Conservation (phyloP, 768 basidiomycete genomes). For the Lyophyllum semitale region DNA sequence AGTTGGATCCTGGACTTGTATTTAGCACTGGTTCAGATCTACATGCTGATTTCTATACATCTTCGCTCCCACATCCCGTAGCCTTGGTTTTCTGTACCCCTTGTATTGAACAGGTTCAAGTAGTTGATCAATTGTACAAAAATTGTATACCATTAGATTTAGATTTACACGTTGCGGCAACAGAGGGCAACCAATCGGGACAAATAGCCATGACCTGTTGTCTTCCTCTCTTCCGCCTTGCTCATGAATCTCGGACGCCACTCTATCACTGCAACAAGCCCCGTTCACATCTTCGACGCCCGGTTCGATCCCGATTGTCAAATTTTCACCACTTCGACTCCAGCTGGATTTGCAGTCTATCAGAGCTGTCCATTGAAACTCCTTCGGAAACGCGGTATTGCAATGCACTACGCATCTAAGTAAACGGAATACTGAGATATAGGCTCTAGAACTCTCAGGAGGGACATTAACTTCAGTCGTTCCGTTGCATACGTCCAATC, state of each 20-base stretch:
- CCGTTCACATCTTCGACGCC: constrained; percentile 75
- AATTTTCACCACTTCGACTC: constrained; percentile 81
- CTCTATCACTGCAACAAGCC: constrained; percentile 75
- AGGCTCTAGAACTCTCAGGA: constrained; percentile 63
- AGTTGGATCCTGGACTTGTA: neutral
- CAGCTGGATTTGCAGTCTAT: constrained; percentile 84
- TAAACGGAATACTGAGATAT: neutral
- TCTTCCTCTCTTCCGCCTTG: constrained; percentile 15
- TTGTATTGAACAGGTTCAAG: constrained; percentile 12
- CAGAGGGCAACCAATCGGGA: constrained; percentile 16
- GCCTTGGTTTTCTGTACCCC: constrained; percentile 3
- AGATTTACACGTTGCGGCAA: constrained; percentile 11
- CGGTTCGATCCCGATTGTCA: constrained; percentile 78
- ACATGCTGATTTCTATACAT: constrained; percentile 9
- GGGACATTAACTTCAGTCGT: constrained; percentile 79
- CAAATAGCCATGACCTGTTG: constrained; percentile 19
- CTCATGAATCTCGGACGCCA: constrained; percentile 88
- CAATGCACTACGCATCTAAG: constrained; percentile 14
- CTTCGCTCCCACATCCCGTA: constrained; percentile 10
- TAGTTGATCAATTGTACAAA: constrained; percentile 6
- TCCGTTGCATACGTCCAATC: constrained; percentile 79
- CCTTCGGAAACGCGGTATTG: constrained; percentile 77
- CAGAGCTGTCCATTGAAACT: constrained; percentile 73
- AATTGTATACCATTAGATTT: too few species aligned
- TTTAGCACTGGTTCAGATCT: constrained; percentile 1